Base-by-base conservation (phyloP, 2,329 filamentous ascomycete genomes). In the Neophaeococcomyces aloes region DNA sequence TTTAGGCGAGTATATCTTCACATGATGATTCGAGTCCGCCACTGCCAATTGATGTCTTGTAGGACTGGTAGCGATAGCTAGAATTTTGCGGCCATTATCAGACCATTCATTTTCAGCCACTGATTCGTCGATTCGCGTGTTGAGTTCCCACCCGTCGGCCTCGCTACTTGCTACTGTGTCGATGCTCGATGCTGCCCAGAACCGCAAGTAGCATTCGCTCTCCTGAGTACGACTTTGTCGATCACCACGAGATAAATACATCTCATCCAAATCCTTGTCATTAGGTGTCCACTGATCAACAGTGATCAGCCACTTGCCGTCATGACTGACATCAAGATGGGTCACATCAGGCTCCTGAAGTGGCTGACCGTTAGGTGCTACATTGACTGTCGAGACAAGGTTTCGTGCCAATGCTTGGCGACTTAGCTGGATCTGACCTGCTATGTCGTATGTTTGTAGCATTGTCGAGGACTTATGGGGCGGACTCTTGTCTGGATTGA, bases 271-370 rank as follows among this genome's bases (percentile, higher is more conserved):
- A 57, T 95, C 87, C 47, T 75, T 69, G 10, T 68, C 65, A 7
- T 84, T 78, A 1, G 87, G 87, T 40, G 75, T 73, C 91, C 91
- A 98, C 57, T 88, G 84, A 59, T 98, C 91, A 1, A 94, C 76
- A 1, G 86, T 95, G 3, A 83, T 88, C 45, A 98, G 74, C 88
- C 89, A 96, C 52, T 78, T 74, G 14, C 89, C 89, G 57, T 96
- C 82, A 38, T 74, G 68, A 33, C 84, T 89, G 53, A 91, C 78
- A 33, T 80, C 75, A 39, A 96, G 68, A 44, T 83, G 76, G 5
- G 76, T 81, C 36, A 94, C 75, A 48, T 82, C 76, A 1, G 91
- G 89, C 53, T 94, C 84, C 11, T 77, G 72, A 38, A 96, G 77
- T 3, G 75, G 72, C 40, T 76, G 73, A 4, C 83, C 79, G 51